Base-by-base conservation (phyloP, 1,139 yeast species). In the Taphrina pruni region DNA sequence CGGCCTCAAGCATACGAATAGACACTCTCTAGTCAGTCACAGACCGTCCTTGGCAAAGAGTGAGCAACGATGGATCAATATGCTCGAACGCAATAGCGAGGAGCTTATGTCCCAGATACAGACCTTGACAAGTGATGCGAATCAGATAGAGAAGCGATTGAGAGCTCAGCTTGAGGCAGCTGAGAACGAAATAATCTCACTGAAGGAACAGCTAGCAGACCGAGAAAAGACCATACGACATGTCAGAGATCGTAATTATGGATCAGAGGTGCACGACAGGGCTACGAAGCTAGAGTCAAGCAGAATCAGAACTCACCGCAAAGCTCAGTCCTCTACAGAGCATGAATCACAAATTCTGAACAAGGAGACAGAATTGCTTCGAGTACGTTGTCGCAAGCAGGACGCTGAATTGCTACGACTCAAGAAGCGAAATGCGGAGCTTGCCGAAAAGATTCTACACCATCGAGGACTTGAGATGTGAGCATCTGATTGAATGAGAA, bases 51-150 rank as follows among this genome's bases (percentile, higher is more conserved):
- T 26, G 36, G 54, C 35, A 1, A 58, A 35, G 17, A 46, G 54
- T 26, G 67, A 64, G 7, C 61, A 64, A 35, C 54, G 61, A 9
- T 64, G 67, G 67, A 64, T 64, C 36, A 50, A 32, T 1, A 20
- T 55, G 55, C 56, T 64, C 35, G 67, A 64, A 20, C 35, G 61
- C 11, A 56, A 64, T n/a, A 64, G 56, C 21, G 67, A 64, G 43
- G 67, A 64, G 52, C 56, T 64, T 7, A 46, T 64, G 48, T 43
- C 60, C 6, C 67, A 64, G 43, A 45, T 64, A 35, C 35, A 35
- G 11, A 26, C 43, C 20, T 21, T 64, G 46, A 64, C 67, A 12
- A 32, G 45, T 35, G 56, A 54, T 21, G 17, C 54, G n/a, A 20
- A 55, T 35, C 43, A 48, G 36, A 45, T 51, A 5, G 61, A 55